Conservation (phyloP, 2,329 filamentous ascomycete species). For the Helotiales sp. region DNA sequence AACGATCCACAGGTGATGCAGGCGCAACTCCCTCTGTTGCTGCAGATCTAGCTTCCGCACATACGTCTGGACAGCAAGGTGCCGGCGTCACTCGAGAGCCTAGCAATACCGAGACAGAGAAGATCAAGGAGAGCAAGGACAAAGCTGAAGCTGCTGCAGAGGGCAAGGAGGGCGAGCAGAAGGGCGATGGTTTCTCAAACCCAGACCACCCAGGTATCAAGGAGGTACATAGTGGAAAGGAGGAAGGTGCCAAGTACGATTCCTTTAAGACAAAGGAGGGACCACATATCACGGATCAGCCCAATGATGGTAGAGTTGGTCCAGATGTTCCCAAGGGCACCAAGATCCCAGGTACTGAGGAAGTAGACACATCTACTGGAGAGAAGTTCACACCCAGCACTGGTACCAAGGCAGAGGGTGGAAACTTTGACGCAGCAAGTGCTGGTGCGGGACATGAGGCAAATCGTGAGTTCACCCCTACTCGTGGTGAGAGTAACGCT, state of each 20-base stretch:
- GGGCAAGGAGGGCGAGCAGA: background rate
- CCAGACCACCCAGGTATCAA: background rate
- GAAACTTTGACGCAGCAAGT: slow-evolving; percentile 64
- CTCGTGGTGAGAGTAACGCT: no score
- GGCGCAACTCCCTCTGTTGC: slow-evolving; percentile 26
- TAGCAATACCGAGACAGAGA: slow-evolving; percentile 14
- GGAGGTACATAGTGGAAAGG: background rate
- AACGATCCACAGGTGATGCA: slow-evolving; percentile 5
- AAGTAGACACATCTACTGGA: no score
- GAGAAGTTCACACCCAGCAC: slow-evolving; percentile 57
- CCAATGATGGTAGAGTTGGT: background rate
- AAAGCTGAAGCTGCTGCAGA: slow-evolving; percentile 11
- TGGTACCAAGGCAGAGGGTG: slow-evolving; percentile 63
- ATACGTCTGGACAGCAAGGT: slow-evolving; percentile 37
- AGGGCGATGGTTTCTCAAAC: slow-evolving; percentile 27
- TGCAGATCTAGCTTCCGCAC: slow-evolving; percentile 3
- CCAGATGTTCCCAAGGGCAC: background rate
- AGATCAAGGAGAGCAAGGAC: slow-evolving; percentile 17
- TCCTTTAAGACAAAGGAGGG: background rate
- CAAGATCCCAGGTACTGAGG: background rate
- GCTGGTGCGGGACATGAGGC: slow-evolving; percentile 67
- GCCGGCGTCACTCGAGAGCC: no score
- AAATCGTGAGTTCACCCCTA: slow-evolving; percentile 50
- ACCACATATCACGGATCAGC: background rate
- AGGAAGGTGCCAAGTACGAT: background rate